phyloP scores from a whole-genome alignment of 345 rosid genomes.

The Adansonia digitata region DNA sequence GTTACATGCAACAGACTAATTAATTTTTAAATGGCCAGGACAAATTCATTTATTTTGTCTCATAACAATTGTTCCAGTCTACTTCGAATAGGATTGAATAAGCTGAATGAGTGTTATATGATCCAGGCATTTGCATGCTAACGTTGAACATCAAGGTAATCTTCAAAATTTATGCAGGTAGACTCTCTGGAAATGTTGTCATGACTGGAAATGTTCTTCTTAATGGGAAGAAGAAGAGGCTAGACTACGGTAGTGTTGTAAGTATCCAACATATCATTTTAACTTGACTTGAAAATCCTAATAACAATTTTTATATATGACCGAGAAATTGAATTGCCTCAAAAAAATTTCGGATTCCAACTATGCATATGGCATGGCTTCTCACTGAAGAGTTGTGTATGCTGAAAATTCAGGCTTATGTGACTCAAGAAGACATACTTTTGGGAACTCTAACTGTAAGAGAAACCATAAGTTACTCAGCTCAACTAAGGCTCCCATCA shows the following conservation, averaged over 20 bases:
- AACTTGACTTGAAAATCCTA: not conserved
- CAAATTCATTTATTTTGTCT: too few species aligned
- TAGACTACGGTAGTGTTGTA: constrained; percentile 37
- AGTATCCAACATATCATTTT: constrained; percentile 17
- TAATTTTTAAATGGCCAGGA: too few species aligned
- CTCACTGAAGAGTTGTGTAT: not conserved
- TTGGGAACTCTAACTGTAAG: constrained; percentile 72
- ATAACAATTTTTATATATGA: not conserved
- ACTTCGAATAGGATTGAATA: too few species aligned
- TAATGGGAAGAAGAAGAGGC: constrained; percentile 47
- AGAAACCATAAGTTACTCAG: constrained; percentile 72
- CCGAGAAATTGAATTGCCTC: not conserved
- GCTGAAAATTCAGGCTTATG: constrained; percentile 54
- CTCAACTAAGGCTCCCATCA: constrained; percentile 59
- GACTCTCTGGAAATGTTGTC: constrained; percentile 47
- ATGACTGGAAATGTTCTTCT: constrained; percentile 48
- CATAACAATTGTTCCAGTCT: too few species aligned
- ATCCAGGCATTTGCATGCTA: not conserved
- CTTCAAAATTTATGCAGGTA: constrained; percentile 30
- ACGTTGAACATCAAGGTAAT: constrained; percentile 4
- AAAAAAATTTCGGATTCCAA: not conserved
- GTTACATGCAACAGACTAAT: too few species aligned
- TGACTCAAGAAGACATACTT: constrained; percentile 70
- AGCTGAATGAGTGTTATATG: not conserved
- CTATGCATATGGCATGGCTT: not conserved